Evolutionary conservation across 1,139 yeast species (phyloP).

Genomic region (Wickerhamomyces sp.): DNA sequence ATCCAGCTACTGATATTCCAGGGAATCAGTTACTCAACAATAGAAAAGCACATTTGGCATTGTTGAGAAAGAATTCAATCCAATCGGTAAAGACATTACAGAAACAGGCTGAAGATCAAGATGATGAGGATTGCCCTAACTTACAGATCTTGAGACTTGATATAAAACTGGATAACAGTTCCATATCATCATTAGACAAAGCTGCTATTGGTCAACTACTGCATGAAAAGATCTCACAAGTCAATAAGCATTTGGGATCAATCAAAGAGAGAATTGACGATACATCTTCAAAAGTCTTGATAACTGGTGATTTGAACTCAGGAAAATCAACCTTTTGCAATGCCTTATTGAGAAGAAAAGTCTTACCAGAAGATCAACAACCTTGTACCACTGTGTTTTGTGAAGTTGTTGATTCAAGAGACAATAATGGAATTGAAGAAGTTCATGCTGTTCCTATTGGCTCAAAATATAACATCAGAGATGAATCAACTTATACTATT

Average conservation of each 20-base stretch:
- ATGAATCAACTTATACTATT: slow-evolving; percentile 61
- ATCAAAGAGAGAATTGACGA: slow-evolving; percentile 84
- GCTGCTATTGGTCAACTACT: slow-evolving; percentile 59
- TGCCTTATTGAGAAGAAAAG: slow-evolving; percentile 69
- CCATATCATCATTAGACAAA: slow-evolving; percentile 54
- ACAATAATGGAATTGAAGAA: slow-evolving; percentile 73
- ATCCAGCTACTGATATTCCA: slow-evolving; percentile 46
- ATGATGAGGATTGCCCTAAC: slow-evolving; percentile 30
- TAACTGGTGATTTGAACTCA: slow-evolving; percentile 95
- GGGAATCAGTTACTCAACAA: slow-evolving; percentile 38
- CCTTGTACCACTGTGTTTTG: slow-evolving; percentile 97
- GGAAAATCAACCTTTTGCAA: slow-evolving; percentile 97
- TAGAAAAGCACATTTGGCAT: slow-evolving; percentile 36
- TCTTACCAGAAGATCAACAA: slow-evolving; percentile 94
- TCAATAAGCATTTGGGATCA: slow-evolving; percentile 64
- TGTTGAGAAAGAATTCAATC: slow-evolving; percentile 40
- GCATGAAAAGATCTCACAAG: slow-evolving; percentile 56
- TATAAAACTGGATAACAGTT: slow-evolving; percentile 48
- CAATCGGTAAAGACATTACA: slow-evolving; percentile 15
- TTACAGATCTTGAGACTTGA: slow-evolving; percentile 62
- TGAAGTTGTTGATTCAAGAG: slow-evolving; percentile 83
- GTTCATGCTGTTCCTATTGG: slow-evolving; percentile 88
- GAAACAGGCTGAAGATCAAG: slow-evolving; percentile 23
- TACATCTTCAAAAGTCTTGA: slow-evolving; percentile 87
- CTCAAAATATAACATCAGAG: slow-evolving; percentile 48